Evolutionary conservation across 2,329 filamentous ascomycete species (phyloP), one percentile per base, ranked within the genome.

Genomic region (Alternaria arbusti): DNA sequence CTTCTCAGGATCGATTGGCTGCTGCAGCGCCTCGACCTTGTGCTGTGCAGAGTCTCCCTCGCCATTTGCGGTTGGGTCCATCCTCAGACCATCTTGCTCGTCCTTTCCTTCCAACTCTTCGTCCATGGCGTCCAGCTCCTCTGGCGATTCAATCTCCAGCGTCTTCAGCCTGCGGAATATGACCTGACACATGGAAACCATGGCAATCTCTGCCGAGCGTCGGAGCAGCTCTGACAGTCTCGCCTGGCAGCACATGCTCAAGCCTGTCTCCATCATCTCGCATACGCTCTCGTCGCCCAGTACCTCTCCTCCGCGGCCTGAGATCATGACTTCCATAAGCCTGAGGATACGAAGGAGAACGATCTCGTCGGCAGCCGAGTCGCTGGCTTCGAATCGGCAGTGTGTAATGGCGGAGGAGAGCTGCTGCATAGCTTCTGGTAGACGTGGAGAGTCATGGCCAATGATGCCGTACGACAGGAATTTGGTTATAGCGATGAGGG

Each of bases 181-280:
- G 69, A 97, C 94, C 81, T 99, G 96, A 77, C 96, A 98, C 96
- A 99, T 99, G 70, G 93, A 93, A 49, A 98, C 93, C 94, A 99
- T 97, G 58, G 94, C 91, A 75, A 97, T 96, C 81, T 99, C 96
- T 2, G 96, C 96, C 20, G 94, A 97, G 67, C 94, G 88, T 67
- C 95, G 89, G 58, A 99, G 84, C 5, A 98, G 89, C 73, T 97
- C 94, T 10, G 94, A 97, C 65, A 98, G 89, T 59, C 95, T 89
- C 59, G 92, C 89, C 76, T 98, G 94, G 67, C 95, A 99, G 84
- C 96, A 99, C 84, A 99, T 98, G 76, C 94, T 97, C 69, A 99
- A 82, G 1, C 95, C 96, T 2, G 94, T 95, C 79, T 97, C 96
- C 95, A 99, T 98, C 94, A 99, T 98, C 79, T 97, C 94, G 78